phyloP scores from a whole-genome alignment of 129 eudicot genomes.

The Arctium lappa region DNA sequence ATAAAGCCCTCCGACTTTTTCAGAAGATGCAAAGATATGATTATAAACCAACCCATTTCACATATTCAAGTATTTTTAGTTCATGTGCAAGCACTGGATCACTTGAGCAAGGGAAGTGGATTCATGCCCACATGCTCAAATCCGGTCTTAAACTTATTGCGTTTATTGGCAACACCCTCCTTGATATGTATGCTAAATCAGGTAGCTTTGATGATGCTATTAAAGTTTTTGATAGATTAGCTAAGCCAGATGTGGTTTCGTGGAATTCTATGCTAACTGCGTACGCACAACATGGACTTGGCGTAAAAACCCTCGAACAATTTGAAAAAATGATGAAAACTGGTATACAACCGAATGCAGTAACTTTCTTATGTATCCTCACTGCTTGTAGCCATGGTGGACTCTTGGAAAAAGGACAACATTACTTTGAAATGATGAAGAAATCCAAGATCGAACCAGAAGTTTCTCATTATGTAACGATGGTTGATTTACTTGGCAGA shows the following conservation, averaged over 20 bases:
- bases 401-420: conserved; percentile 59
- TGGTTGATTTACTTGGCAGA: conserved; percentile 82
- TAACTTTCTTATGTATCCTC: conserved; percentile 63
- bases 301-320: conserved; percentile 48
- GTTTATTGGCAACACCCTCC: conserved; percentile 71
- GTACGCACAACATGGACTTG: conserved; percentile 80
- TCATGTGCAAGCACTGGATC: conserved; percentile 73
- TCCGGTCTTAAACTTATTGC: conserved; percentile 60
- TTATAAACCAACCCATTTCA: conserved; percentile 55
- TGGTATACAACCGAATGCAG: conserved; percentile 57
- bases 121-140: conserved; percentile 68
- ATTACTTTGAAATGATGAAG: conserved; percentile 67
- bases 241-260: conserved; percentile 55
- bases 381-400: conserved; percentile 85
- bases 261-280: conserved; percentile 87
- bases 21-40: conserved; percentile 55
- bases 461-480: conserved; percentile 54
- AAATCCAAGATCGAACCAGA: conserved; percentile 50
- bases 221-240: conserved; percentile 55
- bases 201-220: conserved; percentile 76
- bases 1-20: conserved; percentile 51
- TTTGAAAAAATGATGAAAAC: conserved; percentile 58
- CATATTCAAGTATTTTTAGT: conserved; percentile 64
- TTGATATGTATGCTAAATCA: conserved; percentile 80
- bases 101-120: conserved; percentile 83